phyloP scores from a whole-genome alignment of 805 yeast species.

The Ogataea neopini region DNA sequence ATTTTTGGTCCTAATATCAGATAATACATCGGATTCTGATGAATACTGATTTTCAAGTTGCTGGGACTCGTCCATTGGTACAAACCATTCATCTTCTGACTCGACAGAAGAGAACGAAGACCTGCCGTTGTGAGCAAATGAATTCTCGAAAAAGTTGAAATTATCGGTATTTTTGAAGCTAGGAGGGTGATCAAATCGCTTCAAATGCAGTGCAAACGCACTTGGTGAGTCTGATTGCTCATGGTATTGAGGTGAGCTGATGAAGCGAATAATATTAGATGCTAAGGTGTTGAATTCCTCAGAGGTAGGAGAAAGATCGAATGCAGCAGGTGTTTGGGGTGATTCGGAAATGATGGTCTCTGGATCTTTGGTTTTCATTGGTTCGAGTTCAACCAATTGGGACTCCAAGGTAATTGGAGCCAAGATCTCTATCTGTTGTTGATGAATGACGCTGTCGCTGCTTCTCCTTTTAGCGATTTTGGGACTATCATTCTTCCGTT shows the following conservation, averaged over 20 bases:
- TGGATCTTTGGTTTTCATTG: not conserved
- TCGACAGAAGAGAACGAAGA: not conserved
- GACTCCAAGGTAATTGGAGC: too few species aligned
- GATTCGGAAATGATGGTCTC: not conserved
- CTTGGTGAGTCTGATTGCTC: constrained; percentile 5
- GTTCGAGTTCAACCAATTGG: too few species aligned
- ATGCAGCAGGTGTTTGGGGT: not conserved
- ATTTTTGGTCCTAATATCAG: constrained; percentile 23
- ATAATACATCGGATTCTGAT: constrained; percentile 29
- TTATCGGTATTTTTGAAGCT: not conserved
- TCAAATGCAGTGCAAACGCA: not conserved
- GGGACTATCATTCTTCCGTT: not conserved
- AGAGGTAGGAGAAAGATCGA: not conserved
- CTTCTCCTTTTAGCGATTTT: not conserved
- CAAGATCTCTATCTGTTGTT: too few species aligned
- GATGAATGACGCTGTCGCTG: not conserved
- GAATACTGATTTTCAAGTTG: constrained; percentile 32
- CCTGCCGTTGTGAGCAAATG: not conserved
- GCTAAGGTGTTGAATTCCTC: not conserved
- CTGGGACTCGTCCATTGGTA: constrained; percentile 40
- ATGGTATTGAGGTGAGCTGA: constrained; percentile 13
- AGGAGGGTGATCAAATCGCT: not conserved
- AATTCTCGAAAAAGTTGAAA: not conserved
- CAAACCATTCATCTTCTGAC: constrained; percentile 21
- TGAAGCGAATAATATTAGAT: constrained; percentile 10